Evolutionary conservation across 1,284 basidiomycete genomes (phyloP).

Genomic region (Termitomyces sp.): DNA sequence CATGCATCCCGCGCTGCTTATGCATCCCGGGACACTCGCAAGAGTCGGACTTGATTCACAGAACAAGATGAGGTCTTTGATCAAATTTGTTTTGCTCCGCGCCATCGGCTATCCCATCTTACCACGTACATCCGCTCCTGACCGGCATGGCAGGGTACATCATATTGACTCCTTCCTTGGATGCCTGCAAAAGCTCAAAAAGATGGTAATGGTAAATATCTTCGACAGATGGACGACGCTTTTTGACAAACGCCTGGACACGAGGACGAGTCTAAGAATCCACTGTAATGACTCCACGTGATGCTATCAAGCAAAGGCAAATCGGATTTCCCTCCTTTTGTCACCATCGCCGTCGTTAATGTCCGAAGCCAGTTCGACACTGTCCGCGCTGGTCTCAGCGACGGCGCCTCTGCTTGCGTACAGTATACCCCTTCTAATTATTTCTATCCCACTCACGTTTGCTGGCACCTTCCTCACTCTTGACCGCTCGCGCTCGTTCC

Average conservation of each 20-base stretch:
- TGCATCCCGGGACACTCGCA: too few relatives aligned
- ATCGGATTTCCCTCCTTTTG: background rate
- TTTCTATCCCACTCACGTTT: slow-evolving; percentile 52
- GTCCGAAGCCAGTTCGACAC: slow-evolving; percentile 17
- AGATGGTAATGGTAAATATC: background rate
- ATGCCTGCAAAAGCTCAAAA: background rate
- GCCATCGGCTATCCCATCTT: too few relatives aligned
- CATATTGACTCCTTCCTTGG: background rate
- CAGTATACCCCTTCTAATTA: slow-evolving; percentile 46
- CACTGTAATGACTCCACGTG: background rate
- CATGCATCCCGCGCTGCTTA: too few relatives aligned
- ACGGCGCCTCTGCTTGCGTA: slow-evolving; percentile 48
- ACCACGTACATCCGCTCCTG: background rate
- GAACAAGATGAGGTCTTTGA: too few relatives aligned
- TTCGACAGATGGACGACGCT: background rate
- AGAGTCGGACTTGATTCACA: too few relatives aligned
- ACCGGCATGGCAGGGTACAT: background rate
- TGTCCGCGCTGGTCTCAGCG: slow-evolving; percentile 34
- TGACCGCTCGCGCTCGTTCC: slow-evolving; percentile 60
- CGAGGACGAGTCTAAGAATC: background rate
- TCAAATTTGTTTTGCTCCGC: too few relatives aligned
- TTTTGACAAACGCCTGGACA: background rate
- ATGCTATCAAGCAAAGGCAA: background rate
- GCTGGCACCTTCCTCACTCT: slow-evolving; percentile 63
- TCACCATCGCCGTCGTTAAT: slow-evolving; percentile 12